Evolutionary conservation across 192 early-diverging fungal species (phyloP).

Genomic region (Backusella morwellensis): DNA sequence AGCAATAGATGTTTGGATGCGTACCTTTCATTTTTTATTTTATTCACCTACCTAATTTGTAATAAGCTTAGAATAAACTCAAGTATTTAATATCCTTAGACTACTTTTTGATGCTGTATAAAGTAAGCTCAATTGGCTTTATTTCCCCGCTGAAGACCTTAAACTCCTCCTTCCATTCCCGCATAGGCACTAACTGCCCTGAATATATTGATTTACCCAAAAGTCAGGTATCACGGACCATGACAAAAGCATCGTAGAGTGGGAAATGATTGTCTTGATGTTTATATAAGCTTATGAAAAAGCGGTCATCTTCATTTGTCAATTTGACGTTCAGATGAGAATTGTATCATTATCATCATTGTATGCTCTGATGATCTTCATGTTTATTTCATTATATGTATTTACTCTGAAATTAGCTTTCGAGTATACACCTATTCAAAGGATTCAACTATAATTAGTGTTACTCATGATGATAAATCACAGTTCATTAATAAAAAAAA

Average conservation of each 20-base stretch:
- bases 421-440: no score
- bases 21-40: not conserved
- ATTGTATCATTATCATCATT: no score
- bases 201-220: not conserved
- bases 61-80: not conserved
- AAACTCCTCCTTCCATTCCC: not conserved
- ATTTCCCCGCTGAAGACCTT: not conserved
- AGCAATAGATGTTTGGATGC: conserved; percentile 5
- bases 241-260: not conserved
- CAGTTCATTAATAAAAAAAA: no score
- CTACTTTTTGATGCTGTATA: not conserved
- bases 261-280: not conserved
- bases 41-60: not conserved
- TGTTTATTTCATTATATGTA: no score
- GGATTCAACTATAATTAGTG: no score
- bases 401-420: no score
- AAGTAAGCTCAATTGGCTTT: not conserved
- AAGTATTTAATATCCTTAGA: not conserved
- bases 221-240: not conserved
- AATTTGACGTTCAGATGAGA: no score
- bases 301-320: no score
- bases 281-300: no score
- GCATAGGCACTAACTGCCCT: no score
- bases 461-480: no score
- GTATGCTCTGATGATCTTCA: no score